Base-by-base conservation (phyloP, 345 rosid species). In the Toxicodendron radicans region DNA sequence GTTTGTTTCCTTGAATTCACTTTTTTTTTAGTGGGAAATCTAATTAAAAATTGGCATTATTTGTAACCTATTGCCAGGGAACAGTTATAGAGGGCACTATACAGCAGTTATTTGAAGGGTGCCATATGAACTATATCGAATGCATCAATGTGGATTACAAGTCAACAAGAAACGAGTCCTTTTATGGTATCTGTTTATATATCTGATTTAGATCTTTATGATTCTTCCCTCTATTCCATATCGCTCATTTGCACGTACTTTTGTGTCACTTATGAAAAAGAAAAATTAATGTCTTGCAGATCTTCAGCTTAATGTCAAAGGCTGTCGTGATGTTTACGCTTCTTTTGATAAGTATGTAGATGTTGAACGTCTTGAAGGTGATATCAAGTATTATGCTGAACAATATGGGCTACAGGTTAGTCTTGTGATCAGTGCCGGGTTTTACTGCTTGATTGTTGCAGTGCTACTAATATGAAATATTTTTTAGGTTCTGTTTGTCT, bases 11-110 rank as follows among this genome's bases (percentile, higher is more conserved):
- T 9, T 52, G 48, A 66, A 41, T 43, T 45, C 17, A 30, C n/a
- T 12, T 27, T 4, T 46, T 32, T 64, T 64, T 62, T 7, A 71
- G 59, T 21, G 63, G 62, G 70, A 24, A 38, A 45, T 41, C 38
- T 11, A 33, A 71, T 48, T 46, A 3, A 18, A 27, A 54, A 52
- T 48, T 58, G 5, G 45, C 64, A 64, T 66, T 65, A 30, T 45
- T 68, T 63, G 43, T 77, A 24, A 32, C 72, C 54, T 72, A 64
- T 79, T 33, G 38, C 30, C 65, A 95, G 99, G 98, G 99, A 66
- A 95, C 99, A 72, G 97, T 95, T 64, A 98, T 95, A 65, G 99
- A 95, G 82, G 99, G 99, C 59, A 95, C 98, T 33, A 95, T 95
- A 83, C 98, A 95, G 61, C 90, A 87, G 74, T 83, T 95, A 71